Base-by-base conservation (phyloP, 139 green algal genomes). In the Tetraselmis striata region DNA sequence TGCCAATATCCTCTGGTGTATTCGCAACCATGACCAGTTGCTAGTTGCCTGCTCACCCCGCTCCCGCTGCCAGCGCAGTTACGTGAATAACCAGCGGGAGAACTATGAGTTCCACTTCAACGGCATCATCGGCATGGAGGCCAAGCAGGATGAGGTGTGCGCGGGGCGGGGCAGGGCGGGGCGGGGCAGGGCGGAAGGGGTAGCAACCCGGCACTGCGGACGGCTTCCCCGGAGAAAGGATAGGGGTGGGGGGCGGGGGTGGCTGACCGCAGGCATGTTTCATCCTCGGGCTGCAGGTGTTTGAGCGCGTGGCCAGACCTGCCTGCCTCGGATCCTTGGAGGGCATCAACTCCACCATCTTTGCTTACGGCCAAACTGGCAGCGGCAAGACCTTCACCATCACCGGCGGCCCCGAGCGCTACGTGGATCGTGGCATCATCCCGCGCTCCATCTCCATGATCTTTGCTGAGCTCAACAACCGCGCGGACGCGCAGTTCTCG, bases 61-160 rank as follows among this genome's bases (percentile, higher is more conserved):
- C 45, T 67, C n/a, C n/a, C n/a, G n/a, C n/a, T 84, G 1, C 32
- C 25, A n/a, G 28, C 32, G 67, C 80, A 92, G 90, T 59, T 85
- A 91, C 30, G 84, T 97, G n/a, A 97, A 98, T 88, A 97, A 98
- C 80, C 86, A 93, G 84, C 78, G 87, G 2, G 93, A 96, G 81
- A 87, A 91, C 27, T 95, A 95, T 80, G 30, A 90, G 1, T 97
- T 97, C 84, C 82, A 82, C 0, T 97, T 97, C 83, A 93, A 95
- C 82, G 94, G 93, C 32, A 89, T 97, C 29, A 80, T 98, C 2
- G 82, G 67, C 1, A 79, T 86, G 25, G 89, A 96, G 24, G 90
- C 91, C 28, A 96, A 95, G 83, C 94, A 98, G 84, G 93, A 95
- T 81, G 88, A 95, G 89, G 92, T 93, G 45, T 67, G 45, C 45